Evolutionary conservation across 2,329 filamentous ascomycete species (phyloP).

Genomic region (Clarireedia hainanense): DNA sequence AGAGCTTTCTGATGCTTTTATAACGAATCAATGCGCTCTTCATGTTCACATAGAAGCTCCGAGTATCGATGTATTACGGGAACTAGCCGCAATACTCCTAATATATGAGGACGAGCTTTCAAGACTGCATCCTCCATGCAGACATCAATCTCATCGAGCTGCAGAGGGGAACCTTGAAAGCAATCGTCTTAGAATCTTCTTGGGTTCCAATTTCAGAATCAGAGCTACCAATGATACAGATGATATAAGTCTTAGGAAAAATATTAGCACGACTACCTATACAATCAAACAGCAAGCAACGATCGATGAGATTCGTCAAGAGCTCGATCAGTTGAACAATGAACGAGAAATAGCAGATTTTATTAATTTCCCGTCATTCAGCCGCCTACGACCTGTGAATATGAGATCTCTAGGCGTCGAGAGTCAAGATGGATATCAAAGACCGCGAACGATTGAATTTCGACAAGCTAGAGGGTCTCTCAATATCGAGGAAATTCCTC

Average conservation of each 20-base stretch:
- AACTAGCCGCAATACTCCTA: slow-evolving; percentile 19
- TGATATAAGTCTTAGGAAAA: background rate
- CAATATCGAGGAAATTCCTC: slow-evolving; percentile 10
- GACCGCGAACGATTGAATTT: slow-evolving; percentile 20
- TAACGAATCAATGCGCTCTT: slow-evolving; percentile 23
- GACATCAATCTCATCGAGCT: slow-evolving; percentile 14
- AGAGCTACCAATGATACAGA: background rate
- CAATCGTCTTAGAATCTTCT: slow-evolving; percentile 12
- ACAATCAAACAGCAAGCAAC: background rate
- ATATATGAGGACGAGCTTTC: slow-evolving; percentile 24
- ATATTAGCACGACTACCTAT: background rate
- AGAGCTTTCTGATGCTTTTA: slow-evolving; percentile 15
- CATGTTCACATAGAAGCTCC: slow-evolving; percentile 23
- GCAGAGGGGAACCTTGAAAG: slow-evolving; percentile 12
- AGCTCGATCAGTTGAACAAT: background rate
- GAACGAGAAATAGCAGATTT: background rate
- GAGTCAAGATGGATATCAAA: background rate
- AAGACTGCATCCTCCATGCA: slow-evolving; percentile 18
- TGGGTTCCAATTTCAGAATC: background rate
- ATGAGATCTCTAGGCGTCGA: slow-evolving; percentile 9
- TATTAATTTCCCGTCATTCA: slow-evolving; percentile 12
- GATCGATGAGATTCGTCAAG: background rate
- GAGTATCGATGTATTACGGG: slow-evolving; percentile 12
- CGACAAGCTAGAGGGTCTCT: slow-evolving; percentile 20
- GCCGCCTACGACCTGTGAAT: slow-evolving; percentile 12